Base-by-base conservation (phyloP, 2,329 filamentous ascomycete genomes). In the Thermoascus crustaceus region DNA sequence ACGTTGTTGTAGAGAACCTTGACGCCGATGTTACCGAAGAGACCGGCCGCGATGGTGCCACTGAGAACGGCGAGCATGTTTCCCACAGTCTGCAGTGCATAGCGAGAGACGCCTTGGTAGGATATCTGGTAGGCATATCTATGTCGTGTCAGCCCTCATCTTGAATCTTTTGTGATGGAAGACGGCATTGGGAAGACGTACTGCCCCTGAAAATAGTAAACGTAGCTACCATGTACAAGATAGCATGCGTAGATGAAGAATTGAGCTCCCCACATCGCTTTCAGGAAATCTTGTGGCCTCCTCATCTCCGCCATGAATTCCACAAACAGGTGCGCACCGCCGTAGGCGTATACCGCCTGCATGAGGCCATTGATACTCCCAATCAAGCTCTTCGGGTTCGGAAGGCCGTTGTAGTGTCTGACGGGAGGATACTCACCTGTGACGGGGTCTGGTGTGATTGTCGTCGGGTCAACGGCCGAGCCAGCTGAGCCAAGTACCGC, bases 241-340 rank as follows among this genome's bases (percentile, higher is more conserved):
- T 72, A 71, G 37, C 63, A 55, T 30, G 50, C 34, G 47, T 66
- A 70, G 44, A 71, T 71, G 52, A 72, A 69, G 32, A 61, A 50
- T 29, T 71, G 56, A 2, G 68, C 67, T 24, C 55, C 52, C 40
- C 66, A 49, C 35, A 71, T 50, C 7, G 56, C 64, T 39, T 71
- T 71, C 58, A 64, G 66, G 47, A 72, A 71, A 41, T 72, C 67
- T 36, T 52, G 57, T 7, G 69, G 68, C 10, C 62, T 57, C 18
- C 60, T 57, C 68, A 72, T 71, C 41, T 72, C 69, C 7, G 73
- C 66, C 57, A 78, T 64, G 44, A 78, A 71, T 35, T 75, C 72
- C 19, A 68, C 64, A 49, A 77, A 78, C 5, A 78, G 55, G 51
- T 73, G 68, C 2, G 71, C 70, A 3, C 75, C 75, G n/a, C 72